These are phyloP conservation scores for Ascochyta clinopodiicola DNA, from an alignment of 2,329 filamentous ascomycete species.

Conservation along the genomic window DNA sequence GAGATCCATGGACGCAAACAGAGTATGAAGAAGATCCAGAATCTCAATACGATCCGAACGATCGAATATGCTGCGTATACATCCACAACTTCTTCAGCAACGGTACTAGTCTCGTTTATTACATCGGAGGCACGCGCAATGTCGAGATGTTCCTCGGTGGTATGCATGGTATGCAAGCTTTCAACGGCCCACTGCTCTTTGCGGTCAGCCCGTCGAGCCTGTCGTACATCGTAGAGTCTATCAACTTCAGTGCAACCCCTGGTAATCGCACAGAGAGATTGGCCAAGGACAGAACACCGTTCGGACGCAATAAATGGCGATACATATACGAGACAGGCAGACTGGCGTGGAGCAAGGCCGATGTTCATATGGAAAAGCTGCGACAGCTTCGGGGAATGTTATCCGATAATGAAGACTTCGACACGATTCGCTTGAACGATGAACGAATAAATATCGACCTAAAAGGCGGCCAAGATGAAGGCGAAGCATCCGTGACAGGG, in stretches of 20 bases:
- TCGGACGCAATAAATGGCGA: slow-evolving; percentile 23
- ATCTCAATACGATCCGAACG: neutral
- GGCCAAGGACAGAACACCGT: neutral
- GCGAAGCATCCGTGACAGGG: no score
- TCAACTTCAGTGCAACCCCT: neutral
- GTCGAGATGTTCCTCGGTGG: slow-evolving; percentile 20
- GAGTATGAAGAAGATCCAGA: neutral
- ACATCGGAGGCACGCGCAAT: slow-evolving; percentile 17
- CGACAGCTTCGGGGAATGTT: neutral
- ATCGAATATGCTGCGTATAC: slow-evolving; percentile 22
- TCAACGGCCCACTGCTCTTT: slow-evolving; percentile 21
- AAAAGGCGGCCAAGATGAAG: neutral
- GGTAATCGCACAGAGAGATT: neutral
- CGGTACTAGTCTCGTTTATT: slow-evolving; percentile 23
- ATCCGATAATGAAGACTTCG: neutral
- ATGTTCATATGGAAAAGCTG: neutral
- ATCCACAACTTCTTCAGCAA: slow-evolving; percentile 31
- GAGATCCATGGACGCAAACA: slow-evolving; percentile 1
- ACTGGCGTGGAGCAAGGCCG: slow-evolving; percentile 19
- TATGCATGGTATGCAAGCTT: slow-evolving; percentile 21
- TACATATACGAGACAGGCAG: slow-evolving; percentile 30
- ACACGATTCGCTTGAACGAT: slow-evolving; percentile 15
- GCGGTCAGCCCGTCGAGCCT: slow-evolving; percentile 12
- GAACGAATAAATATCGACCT: neutral
- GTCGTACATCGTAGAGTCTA: neutral